Evolutionary conservation across 306 rosid species (phyloP).

Genomic region (Quercus rubra): DNA sequence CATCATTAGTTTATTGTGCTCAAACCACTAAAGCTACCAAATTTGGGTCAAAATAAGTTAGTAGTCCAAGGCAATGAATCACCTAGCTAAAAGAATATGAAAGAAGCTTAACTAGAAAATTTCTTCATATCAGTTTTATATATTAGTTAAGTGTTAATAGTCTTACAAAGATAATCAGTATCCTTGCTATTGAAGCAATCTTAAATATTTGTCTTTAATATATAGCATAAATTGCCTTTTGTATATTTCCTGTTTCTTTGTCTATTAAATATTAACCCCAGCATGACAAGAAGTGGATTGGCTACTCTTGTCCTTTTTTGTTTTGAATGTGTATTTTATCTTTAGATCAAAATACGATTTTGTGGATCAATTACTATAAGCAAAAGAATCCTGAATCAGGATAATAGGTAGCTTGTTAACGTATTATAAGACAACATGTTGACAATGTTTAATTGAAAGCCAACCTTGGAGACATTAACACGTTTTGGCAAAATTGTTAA

Average conservation of each 20-base stretch:
- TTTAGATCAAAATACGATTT: background rate
- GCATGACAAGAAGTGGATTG: background rate
- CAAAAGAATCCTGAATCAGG: too few species aligned
- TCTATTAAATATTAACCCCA: background rate
- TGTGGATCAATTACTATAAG: background rate
- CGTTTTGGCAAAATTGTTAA: too few species aligned
- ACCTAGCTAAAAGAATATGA: background rate
- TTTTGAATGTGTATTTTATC: background rate
- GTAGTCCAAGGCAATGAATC: background rate
- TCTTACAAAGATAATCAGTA: constrained; percentile 1
- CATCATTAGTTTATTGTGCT: background rate
- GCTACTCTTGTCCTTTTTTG: constrained; percentile 5
- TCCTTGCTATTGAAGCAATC: constrained; percentile 24
- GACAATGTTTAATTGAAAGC: too few species aligned
- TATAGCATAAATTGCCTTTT: background rate
- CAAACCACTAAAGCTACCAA: background rate
- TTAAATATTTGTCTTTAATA: background rate
- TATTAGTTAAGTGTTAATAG: background rate
- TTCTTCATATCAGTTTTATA: background rate
- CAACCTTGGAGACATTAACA: too few species aligned
- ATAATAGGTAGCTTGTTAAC: too few species aligned
- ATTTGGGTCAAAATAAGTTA: background rate
- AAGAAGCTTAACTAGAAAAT: background rate
- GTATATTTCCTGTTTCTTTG: background rate
- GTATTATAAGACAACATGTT: too few species aligned